Base-by-base conservation (phyloP, 495 filamentous ascomycete genomes). In the Neurospora sp. region DNA sequence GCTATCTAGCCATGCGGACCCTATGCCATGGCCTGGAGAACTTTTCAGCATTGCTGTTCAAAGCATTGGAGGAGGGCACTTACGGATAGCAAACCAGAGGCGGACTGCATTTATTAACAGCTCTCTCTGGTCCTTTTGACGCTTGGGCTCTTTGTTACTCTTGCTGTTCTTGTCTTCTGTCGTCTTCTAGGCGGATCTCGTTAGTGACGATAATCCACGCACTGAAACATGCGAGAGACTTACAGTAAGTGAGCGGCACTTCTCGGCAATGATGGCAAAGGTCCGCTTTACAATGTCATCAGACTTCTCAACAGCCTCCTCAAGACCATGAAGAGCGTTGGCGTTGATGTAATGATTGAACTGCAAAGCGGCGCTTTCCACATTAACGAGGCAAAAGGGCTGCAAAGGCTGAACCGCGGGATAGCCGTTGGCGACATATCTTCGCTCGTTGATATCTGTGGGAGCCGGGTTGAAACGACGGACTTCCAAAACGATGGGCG, bases 21-120 rank as follows among this genome's bases (percentile, higher is more conserved):
- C 83, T 16, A 78, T 76, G 77, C 71, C 71, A 42, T 75, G 71
- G 16, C 74, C 79, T 78, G 20, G 10, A 38, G 46, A 44, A 68
- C 16, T 4, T 35, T 20, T 73, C 41, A 79, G 71, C 72, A 18
- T 31, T 18, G 16, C n/a, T 12, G 6, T 39, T 22, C 10, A 18
- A 10, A 41, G 39, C 20, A 44, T 3, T 48, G 16, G 20, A 44
- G 37, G 14, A 40, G n/a, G 46, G 0, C 10, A 78, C 84, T 71
- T 73, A 86, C 84, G 76, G 4, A 80, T 80, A 2, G 81, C 78
- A 75, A 85, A 84, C 82, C 82, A 84, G 3, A 85, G 77, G 18
- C 71, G 73, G 35, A 85, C 78, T 4, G 77, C 76, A 14, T 78
- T 73, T 2, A n/a, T 39, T 37, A 86, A 68, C 7, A 84, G 73